Percentiles rank a stretch among this genome's conserved stretches.
Conservation (phyloP, 108 stramenopile genomes). For the Asterionellopsis glacialis region DNA sequence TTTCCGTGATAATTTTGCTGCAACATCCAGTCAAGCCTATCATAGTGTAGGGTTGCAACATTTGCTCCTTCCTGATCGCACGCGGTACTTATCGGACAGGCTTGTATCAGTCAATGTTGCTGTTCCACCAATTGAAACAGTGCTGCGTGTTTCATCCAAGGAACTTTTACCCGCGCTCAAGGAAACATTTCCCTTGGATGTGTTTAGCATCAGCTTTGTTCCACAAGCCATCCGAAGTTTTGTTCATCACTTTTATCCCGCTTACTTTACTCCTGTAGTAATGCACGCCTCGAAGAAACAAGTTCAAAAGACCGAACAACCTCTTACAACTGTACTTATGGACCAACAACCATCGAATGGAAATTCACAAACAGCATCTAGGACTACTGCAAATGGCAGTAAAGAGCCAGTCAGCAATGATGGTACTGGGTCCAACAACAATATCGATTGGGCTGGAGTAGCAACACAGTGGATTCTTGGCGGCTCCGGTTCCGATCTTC, state of each 20-base stretch:
- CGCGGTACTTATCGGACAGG: conserved; percentile 69
- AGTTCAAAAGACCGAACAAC: no score
- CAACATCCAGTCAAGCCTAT: conserved; percentile 42
- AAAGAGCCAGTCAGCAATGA: no score
- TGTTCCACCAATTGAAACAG: conserved; percentile 54
- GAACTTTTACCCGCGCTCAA: conserved; percentile 64
- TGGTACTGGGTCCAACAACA: no score
- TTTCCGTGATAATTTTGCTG: conserved; percentile 58
- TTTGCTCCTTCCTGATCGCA: conserved; percentile 65
- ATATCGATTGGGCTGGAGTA: no score
- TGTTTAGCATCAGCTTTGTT: conserved; percentile 69
- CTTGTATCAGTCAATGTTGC: conserved; percentile 62
- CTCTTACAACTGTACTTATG: no score
- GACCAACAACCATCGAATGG: no score
- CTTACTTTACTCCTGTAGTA: conserved; percentile 55
- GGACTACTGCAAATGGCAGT: no score
- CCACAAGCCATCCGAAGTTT: conserved; percentile 80
- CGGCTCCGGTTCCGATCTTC: no score
- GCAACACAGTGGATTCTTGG: no score
- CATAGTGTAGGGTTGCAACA: conserved; percentile 56
- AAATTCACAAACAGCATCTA: no score
- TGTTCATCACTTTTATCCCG: conserved; percentile 86
- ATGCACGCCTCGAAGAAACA: conserved; percentile 23
- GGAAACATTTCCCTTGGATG: conserved; percentile 60
- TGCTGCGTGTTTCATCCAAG: conserved; percentile 46